Evolutionary conservation across 2,329 filamentous ascomycete species (phyloP), one percentile per base, ranked within the genome.

Genomic region (Reticulascus tulasneorum): DNA sequence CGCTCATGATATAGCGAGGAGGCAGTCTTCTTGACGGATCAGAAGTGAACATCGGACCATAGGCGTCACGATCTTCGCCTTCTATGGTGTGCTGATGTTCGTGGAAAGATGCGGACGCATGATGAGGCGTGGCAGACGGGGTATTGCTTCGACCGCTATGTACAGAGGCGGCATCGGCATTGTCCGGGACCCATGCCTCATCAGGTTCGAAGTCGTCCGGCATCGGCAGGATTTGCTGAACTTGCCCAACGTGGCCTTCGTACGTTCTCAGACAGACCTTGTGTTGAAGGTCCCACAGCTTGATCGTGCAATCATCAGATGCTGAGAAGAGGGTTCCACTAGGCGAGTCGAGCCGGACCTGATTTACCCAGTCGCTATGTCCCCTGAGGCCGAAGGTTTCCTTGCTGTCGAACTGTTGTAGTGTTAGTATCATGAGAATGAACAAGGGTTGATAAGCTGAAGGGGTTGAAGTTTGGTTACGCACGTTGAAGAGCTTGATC

Each of bases 291-390:
- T 97, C 91, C 91, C 91, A 96, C 2, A 98, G 71, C 50, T 89
- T 87, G 48, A 94, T 79, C 0, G 86, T 93, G 54, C 88, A 84
- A 58, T 98, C 93, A 55, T 98, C 93, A 1, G 89, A 96, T 2
- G 89, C 89, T 0, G 91, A 95, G 53, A 97, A 84, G 4, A 97
- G 74, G 1, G 90, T 96, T 11, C 87, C 82, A 9, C 87, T 94
- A 2, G 75, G 66, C 0, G 82, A 75, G 58, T 98, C 89, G 23
- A 98, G 78, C 47, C 84, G 84, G 21, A 97, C 91, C n/a, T 86
- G 83, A 62, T 98, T 98, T 51, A 98, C 90, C 86, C 91, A 97
- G 58, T 97, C 90, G 1, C 73, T 79, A 57, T 98, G 93, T 8
- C 90, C 91, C 17, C 82, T 80, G 10, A 98, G 71, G 33, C 79